These are phyloP conservation scores for Amphibolis antarctica DNA, from an alignment of 106 monocot genomes.

Conservation along the genomic window DNA sequence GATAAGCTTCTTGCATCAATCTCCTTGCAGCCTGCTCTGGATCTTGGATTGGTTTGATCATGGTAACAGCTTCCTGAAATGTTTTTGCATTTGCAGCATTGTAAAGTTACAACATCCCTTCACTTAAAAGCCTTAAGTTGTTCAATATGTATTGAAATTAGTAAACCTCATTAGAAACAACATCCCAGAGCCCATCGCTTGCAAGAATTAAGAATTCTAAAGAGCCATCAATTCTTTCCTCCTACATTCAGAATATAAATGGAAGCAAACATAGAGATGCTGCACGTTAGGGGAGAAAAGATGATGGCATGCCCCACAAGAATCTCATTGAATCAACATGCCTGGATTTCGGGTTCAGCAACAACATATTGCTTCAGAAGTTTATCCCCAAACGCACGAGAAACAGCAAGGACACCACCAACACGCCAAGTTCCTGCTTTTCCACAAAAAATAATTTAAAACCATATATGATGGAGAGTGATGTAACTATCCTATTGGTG, in stretches of 20 bases:
- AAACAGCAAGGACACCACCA: slow-evolving; percentile 85
- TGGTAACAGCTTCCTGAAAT: slow-evolving; percentile 55
- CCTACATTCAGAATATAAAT: slow-evolving; percentile 19
- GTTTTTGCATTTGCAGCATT: background rate
- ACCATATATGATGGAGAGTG: background rate
- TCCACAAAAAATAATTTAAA: background rate
- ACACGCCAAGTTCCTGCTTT: no score
- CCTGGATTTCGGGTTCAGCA: slow-evolving; percentile 91
- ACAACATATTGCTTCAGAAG: no score
- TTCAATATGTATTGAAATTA: background rate
- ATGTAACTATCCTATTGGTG: no score
- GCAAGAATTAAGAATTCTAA: slow-evolving; percentile 95
- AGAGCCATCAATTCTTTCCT: slow-evolving; percentile 72
- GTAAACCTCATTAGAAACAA: slow-evolving; percentile 75
- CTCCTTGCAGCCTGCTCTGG: slow-evolving; percentile 58
- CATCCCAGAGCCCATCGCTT: no score
- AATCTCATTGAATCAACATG: slow-evolving; percentile 3
- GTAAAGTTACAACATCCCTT: background rate
- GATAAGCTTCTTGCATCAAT: slow-evolving; percentile 50
- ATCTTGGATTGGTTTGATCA: slow-evolving; percentile 46
- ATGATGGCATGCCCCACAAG: background rate
- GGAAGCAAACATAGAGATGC: background rate
- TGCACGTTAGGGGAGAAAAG: background rate
- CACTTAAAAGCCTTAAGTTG: background rate
- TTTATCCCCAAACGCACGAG: slow-evolving; percentile 81